Conservation (phyloP, 2,329 filamentous ascomycete genomes). For the Fusarium liriodendri region DNA sequence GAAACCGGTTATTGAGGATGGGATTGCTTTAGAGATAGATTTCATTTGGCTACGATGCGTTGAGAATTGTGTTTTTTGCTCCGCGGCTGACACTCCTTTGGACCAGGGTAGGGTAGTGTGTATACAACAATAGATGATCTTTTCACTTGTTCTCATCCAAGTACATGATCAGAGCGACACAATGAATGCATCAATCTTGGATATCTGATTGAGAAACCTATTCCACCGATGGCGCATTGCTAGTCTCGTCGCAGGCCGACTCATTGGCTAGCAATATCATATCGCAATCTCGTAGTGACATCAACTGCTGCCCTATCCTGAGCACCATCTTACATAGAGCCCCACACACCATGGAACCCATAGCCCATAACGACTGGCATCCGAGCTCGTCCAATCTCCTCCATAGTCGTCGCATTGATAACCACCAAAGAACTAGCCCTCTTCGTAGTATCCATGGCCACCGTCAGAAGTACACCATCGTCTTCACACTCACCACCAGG, state of each 20-base stretch:
- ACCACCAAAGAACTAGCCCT: conserved; percentile 14
- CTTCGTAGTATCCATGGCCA: conserved; percentile 7
- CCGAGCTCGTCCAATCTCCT: conserved; percentile 10
- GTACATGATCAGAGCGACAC: neutral
- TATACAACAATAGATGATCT: neutral
- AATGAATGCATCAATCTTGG: rapidly evolving
- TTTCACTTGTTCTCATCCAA: neutral
- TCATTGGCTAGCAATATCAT: neutral
- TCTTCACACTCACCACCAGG: conserved; percentile 6
- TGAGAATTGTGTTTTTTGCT: neutral
- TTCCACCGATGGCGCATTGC: neutral
- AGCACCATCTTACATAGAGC: neutral
- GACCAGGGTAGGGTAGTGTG: neutral
- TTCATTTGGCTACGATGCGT: neutral
- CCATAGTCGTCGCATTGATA: conserved; percentile 11
- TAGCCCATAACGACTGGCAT: conserved; percentile 19
- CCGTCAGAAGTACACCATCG: conserved; percentile 7
- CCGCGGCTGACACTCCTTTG: neutral
- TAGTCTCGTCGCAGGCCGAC: neutral
- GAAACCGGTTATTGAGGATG: conserved; percentile 29
- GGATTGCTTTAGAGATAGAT: conserved; percentile 5
- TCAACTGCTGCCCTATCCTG: neutral
- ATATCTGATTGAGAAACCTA: neutral
- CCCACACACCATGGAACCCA: conserved; percentile 15
- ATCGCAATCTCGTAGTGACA: neutral